Percentiles rank a stretch among this genome's conserved stretches.
These are phyloP conservation scores for Fusarium aywerte DNA, from an alignment of 2,329 filamentous ascomycete species.

Conservation along the genomic window DNA sequence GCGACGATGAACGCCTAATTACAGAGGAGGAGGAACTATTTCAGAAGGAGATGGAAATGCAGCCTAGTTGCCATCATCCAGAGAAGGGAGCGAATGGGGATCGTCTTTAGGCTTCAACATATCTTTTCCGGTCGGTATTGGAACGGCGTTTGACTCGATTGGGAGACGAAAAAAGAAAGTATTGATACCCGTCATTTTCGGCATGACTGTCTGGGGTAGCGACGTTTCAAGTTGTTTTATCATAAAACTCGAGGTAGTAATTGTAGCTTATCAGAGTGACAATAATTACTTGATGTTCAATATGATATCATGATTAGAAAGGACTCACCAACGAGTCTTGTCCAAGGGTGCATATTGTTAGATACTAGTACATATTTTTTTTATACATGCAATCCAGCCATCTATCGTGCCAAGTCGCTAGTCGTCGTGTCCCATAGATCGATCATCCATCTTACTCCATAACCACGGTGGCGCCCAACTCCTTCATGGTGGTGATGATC, in stretches of 20 bases:
- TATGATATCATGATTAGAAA: slow-evolving; percentile 34
- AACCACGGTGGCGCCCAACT: slow-evolving; percentile 83
- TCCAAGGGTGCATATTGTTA: slow-evolving; percentile 45
- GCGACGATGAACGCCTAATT: slow-evolving; percentile 83
- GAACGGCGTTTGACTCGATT: slow-evolving; percentile 47
- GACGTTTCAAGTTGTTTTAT: slow-evolving; percentile 9
- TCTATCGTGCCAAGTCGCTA: slow-evolving; percentile 49
- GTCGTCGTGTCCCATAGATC: slow-evolving; percentile 29
- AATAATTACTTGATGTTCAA: slow-evolving; percentile 10
- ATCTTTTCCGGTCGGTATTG: slow-evolving; percentile 18
- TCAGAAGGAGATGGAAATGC: slow-evolving; percentile 53
- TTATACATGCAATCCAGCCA: slow-evolving; percentile 54
- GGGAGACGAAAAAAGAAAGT: slow-evolving; percentile 31
- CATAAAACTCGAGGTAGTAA: slow-evolving; percentile 2
- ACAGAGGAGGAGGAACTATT: slow-evolving; percentile 74
- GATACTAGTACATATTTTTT: slow-evolving; percentile 54
- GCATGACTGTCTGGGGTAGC: slow-evolving; percentile 19
- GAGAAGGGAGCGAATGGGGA: slow-evolving; percentile 44
- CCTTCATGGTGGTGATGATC: slow-evolving; percentile 95
- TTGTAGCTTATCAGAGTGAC: neutral
- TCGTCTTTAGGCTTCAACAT: slow-evolving; percentile 34
- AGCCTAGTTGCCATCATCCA: slow-evolving; percentile 53
- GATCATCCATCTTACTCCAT: slow-evolving; percentile 77
- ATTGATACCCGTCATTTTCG: slow-evolving; percentile 48
- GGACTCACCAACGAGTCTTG: slow-evolving; percentile 30